Percentiles rank a stretch among this genome's conserved stretches.
phyloP scores from a whole-genome alignment of 2,329 filamentous ascomycete species.

The Gnomoniopsis sp. region DNA sequence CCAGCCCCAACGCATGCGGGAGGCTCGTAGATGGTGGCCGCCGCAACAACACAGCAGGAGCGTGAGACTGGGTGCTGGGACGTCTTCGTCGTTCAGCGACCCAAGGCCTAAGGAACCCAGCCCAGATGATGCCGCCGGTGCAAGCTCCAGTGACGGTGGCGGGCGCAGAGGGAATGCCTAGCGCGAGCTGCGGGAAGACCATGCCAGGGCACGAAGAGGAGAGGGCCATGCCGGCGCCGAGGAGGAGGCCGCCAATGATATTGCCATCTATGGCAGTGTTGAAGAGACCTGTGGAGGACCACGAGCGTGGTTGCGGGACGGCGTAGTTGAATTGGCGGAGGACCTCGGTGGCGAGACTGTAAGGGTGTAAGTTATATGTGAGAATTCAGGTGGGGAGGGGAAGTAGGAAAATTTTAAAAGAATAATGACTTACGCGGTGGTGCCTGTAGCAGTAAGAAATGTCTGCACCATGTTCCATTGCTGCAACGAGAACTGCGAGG shows the following conservation, averaged over 20 bases:
- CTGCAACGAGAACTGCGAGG: conserved; percentile 56
- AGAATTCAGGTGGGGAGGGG: conserved; percentile 3
- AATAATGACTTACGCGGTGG: conserved; percentile 51
- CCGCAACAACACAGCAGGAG: neutral
- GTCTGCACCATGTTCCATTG: conserved; percentile 65
- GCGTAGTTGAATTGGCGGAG: conserved; percentile 41
- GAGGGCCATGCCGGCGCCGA: conserved; percentile 65
- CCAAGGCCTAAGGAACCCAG: conserved; percentile 37
- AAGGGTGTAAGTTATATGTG: neutral
- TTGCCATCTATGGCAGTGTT: conserved; percentile 57
- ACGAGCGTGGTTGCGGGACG: conserved; percentile 43
- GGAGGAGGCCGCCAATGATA: conserved; percentile 57
- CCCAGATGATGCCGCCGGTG: conserved; percentile 53
- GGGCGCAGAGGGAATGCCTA: conserved; percentile 48
- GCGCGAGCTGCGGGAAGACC: conserved; percentile 57
- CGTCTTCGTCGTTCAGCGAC: conserved; percentile 23
- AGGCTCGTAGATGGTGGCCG: conserved; percentile 23
- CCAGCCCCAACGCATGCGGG: conserved; percentile 38
- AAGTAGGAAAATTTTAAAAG: neutral
- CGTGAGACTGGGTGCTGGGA: neutral
- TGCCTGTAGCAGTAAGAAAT: conserved; percentile 60
- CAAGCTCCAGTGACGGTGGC: conserved; percentile 53
- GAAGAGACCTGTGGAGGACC: conserved; percentile 51
- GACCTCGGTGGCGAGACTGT: conserved; percentile 39
- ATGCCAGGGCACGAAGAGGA: conserved; percentile 65